These are phyloP conservation scores for Leavenworthia alabamica DNA, from an alignment of 345 rosid genomes.

Conservation along the genomic window DNA sequence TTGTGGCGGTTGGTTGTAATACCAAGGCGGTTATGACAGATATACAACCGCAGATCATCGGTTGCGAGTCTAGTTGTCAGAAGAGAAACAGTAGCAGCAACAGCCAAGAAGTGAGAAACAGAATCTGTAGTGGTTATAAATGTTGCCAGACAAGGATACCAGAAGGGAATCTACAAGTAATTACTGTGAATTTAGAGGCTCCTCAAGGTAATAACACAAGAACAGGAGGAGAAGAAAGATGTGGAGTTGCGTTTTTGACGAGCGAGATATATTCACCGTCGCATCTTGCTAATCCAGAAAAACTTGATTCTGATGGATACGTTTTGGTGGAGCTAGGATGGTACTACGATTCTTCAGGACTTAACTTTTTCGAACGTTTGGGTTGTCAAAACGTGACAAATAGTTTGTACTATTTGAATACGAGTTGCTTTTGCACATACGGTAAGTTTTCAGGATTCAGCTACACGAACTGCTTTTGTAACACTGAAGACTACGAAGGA, in stretches of 20 bases:
- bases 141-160: conserved; percentile 45
- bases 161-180: conserved; percentile 1
- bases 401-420: not conserved
- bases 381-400: not conserved
- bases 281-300: conserved; percentile 12
- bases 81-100: conserved; percentile 2
- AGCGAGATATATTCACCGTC: conserved; percentile 11
- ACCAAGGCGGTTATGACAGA: not conserved
- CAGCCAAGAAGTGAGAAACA: conserved; percentile 10
- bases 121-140: conserved; percentile 32
- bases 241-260: conserved; percentile 26
- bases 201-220: not conserved
- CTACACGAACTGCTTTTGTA: conserved; percentile 17
- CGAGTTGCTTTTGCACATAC: not conserved
- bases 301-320: conserved; percentile 12
- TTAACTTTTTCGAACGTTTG: not conserved
- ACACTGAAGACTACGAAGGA: conserved; percentile 15
- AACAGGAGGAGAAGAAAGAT: not conserved
- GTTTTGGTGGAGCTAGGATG: conserved; percentile 22
- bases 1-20: conserved; percentile 38
- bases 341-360: conserved; percentile 21
- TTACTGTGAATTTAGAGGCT: conserved; percentile 5
- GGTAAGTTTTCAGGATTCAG: conserved; percentile 25
- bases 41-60: conserved; percentile 15
- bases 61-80: conserved; percentile 38